phyloP scores from a whole-genome alignment of 2,329 filamentous ascomycete genomes.

The Fusarium protoensiforme region DNA sequence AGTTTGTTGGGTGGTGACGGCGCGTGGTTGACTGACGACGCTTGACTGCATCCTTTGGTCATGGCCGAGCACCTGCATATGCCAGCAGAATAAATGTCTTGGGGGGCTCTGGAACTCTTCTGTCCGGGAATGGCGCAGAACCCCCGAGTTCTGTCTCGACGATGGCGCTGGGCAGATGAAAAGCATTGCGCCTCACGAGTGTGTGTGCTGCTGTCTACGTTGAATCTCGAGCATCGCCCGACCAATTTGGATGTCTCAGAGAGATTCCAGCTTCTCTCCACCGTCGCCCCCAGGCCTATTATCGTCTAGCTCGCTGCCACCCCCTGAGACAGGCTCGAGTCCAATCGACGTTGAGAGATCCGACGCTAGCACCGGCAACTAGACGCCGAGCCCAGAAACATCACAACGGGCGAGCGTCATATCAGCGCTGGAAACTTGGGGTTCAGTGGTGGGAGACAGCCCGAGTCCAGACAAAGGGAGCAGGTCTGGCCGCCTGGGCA shows the following conservation, averaged over 20 bases:
- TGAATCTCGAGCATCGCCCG: slow-evolving; percentile 17
- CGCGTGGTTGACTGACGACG: slow-evolving; percentile 18
- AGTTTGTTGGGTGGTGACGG: slow-evolving; percentile 27
- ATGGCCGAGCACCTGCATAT: slow-evolving; percentile 11
- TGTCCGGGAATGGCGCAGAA: slow-evolving; percentile 20
- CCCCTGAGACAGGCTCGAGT: slow-evolving; percentile 41
- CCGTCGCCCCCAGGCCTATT: slow-evolving; percentile 29
- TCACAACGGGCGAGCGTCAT: slow-evolving; percentile 17
- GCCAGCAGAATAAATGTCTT: slow-evolving; percentile 5
- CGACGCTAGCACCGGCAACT: slow-evolving; percentile 34
- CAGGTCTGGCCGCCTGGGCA: neutral
- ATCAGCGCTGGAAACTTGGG: slow-evolving; percentile 3
- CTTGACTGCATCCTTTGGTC: slow-evolving; percentile 15
- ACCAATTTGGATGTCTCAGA: slow-evolving; percentile 9
- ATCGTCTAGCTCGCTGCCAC: slow-evolving; percentile 36
- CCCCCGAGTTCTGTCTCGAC: slow-evolving; percentile 10
- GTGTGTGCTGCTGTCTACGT: slow-evolving; percentile 26
- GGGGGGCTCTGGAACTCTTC: neutral
- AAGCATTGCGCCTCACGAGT: slow-evolving; percentile 9
- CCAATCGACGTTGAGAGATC: slow-evolving; percentile 37
- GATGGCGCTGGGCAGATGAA: slow-evolving; percentile 1
- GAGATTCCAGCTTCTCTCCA: slow-evolving; percentile 38
- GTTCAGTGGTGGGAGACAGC: slow-evolving; percentile 3
- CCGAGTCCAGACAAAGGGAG: slow-evolving; percentile 5
- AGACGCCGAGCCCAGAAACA: slow-evolving; percentile 27